phyloP scores from a whole-genome alignment of 768 basidiomycete genomes.

The Psilocybe sp. region DNA sequence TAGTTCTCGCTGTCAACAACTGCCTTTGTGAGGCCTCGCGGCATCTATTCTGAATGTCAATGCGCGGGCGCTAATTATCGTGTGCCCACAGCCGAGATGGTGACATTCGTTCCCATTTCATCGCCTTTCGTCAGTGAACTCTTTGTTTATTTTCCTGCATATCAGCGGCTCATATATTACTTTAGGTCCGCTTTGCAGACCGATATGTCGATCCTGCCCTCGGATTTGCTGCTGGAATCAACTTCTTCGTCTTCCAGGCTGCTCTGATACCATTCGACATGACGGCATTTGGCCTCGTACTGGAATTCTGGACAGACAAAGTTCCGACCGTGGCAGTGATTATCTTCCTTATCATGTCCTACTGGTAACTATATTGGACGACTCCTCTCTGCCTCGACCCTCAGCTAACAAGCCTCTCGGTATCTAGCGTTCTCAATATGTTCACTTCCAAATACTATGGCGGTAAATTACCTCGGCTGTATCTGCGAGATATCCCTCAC shows the following conservation, averaged over 20 bases:
- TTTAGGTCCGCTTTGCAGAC: constrained; percentile 55
- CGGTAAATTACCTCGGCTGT: too few relatives aligned
- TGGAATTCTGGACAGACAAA: constrained; percentile 53
- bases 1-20: constrained; percentile 47
- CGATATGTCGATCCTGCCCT: constrained; percentile 56
- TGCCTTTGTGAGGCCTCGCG: constrained; percentile 33
- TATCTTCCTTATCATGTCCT: constrained; percentile 36
- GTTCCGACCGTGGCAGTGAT: constrained; percentile 46
- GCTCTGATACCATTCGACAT: constrained; percentile 47
- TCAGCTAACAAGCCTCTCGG: not conserved
- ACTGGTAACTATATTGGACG: constrained; percentile 29
- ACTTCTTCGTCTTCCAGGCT: constrained; percentile 55
- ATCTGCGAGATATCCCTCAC: too few relatives aligned
- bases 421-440: constrained; percentile 37
- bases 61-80: constrained; percentile 3
- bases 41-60: not conserved
- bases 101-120: constrained; percentile 75
- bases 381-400: not conserved
- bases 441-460: constrained; percentile 51
- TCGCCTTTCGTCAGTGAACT: constrained; percentile 61
- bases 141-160: not conserved
- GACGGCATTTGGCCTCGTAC: constrained; percentile 50
- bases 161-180: not conserved
- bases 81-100: constrained; percentile 66
- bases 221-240: constrained; percentile 53